phyloP scores from a whole-genome alignment of 1,284 basidiomycete genomes.

The Irpex sp. region DNA sequence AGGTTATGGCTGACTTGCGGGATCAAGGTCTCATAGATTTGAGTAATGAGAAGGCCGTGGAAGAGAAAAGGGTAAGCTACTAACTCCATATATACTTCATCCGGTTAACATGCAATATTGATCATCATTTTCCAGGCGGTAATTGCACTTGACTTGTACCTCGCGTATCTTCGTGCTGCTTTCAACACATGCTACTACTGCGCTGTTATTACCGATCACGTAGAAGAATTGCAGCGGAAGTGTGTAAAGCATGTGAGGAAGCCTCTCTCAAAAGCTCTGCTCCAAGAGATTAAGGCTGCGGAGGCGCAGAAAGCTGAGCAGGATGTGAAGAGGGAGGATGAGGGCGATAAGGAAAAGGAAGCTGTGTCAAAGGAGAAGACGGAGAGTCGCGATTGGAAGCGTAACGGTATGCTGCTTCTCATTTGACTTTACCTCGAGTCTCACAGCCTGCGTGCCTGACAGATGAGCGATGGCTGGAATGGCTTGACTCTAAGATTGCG shows the following conservation, averaged over 20 bases:
- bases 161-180: slow-evolving; percentile 79
- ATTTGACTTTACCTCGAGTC: neutral
- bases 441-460: slow-evolving; percentile 9
- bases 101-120: slow-evolving; percentile 6
- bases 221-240: slow-evolving; percentile 91
- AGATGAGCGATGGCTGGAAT: slow-evolving; percentile 88
- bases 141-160: slow-evolving; percentile 79
- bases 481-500: slow-evolving; percentile 80
- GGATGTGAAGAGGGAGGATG: slow-evolving; percentile 37
- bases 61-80: slow-evolving; percentile 58
- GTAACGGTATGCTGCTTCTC: slow-evolving; percentile 52
- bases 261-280: slow-evolving; percentile 52
- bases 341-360: slow-evolving; percentile 31
- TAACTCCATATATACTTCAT: slow-evolving; percentile 11
- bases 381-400: slow-evolving; percentile 60
- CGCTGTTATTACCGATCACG: slow-evolving; percentile 84
- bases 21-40: slow-evolving; percentile 57
- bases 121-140: slow-evolving; percentile 43
- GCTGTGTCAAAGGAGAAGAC: slow-evolving; percentile 22
- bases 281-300: slow-evolving; percentile 52
- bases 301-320: slow-evolving; percentile 40
- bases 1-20: slow-evolving; percentile 62
- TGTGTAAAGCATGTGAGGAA: slow-evolving; percentile 89
- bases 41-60: slow-evolving; percentile 59
- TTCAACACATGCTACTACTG: slow-evolving; percentile 96